Evolutionary conservation across 441 rosid species (phyloP).

Genomic region (Croton laevigatus): DNA sequence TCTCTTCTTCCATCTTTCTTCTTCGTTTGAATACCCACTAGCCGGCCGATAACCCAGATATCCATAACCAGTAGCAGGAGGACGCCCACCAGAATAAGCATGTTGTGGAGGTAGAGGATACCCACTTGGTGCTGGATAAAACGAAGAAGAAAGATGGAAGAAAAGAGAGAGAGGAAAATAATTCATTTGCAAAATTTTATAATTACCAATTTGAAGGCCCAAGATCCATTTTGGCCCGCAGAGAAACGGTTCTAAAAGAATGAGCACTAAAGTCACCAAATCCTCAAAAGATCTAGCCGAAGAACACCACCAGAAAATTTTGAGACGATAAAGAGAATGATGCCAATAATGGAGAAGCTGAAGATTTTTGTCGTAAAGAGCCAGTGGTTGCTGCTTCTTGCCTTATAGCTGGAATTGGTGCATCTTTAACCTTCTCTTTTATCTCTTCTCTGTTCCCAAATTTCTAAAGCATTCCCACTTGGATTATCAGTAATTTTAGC

Average conservation of each 20-base stretch:
- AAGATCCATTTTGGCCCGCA: not conserved
- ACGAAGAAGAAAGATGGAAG: no score
- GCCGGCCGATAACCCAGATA: no score
- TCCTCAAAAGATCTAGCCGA: not conserved
- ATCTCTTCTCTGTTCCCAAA: not conserved
- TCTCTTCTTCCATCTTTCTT: no score
- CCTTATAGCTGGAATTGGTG: constrained; percentile 81
- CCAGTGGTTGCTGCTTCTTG: constrained; percentile 90
- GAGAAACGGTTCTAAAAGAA: not conserved
- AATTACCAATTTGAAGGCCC: no score
- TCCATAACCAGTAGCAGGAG: no score
- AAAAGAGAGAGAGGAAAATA: no score
- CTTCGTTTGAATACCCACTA: no score
- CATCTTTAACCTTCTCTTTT: not conserved
- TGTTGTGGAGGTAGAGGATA: no score
- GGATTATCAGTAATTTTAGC: not conserved
- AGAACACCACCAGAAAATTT: not conserved
- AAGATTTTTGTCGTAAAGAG: constrained; percentile 80
- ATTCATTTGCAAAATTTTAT: no score
- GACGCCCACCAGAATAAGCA: no score
- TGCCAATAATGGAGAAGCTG: constrained; percentile 80
- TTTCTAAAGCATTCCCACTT: not conserved
- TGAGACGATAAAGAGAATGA: constrained; percentile 22
- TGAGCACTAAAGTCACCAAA: not conserved
- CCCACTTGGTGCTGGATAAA: no score